A percentile compares a stretch with the other conserved stretches of the same genome.
Evolutionary conservation across 352 stramenopile species (phyloP).

Genomic region (Globisporangium abappressorium): DNA sequence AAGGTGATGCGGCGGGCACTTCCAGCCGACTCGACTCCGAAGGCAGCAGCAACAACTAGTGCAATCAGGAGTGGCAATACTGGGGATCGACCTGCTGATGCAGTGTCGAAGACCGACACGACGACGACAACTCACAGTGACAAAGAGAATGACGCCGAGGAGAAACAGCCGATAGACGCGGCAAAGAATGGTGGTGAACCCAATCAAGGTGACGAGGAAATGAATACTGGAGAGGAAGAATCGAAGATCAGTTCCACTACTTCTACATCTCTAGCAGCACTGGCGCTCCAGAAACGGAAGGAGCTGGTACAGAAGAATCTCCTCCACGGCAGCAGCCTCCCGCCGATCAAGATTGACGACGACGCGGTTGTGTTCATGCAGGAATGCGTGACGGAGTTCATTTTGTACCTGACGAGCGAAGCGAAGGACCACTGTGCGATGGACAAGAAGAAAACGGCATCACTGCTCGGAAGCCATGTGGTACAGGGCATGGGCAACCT

Average conservation of each 20-base stretch:
- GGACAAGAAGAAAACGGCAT: constrained; percentile 63
- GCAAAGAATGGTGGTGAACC: neutral
- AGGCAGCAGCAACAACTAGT: neutral
- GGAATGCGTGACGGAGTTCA: constrained; percentile 82
- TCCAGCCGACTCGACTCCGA: constrained; percentile 12
- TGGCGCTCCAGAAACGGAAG: constrained; percentile 8
- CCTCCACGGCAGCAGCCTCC: constrained; percentile 9
- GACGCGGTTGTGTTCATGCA: constrained; percentile 77
- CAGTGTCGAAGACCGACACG: neutral
- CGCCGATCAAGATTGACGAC: constrained; percentile 71
- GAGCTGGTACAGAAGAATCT: neutral
- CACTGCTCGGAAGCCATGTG: constrained; percentile 58
- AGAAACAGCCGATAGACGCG: neutral
- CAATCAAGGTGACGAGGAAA: neutral
- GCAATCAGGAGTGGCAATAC: neutral
- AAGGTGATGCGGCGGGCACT: constrained; percentile 74
- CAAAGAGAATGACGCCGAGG: neutral
- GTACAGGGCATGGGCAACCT: constrained; percentile 68
- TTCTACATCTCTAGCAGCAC: neutral
- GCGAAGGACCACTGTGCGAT: constrained; percentile 59
- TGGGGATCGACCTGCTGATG: neutral
- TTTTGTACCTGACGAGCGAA: constrained; percentile 81
- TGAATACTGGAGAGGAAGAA: constrained; percentile 7
- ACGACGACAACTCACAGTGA: neutral
- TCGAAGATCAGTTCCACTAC: neutral